A percentile compares a stretch with the other conserved stretches of the same genome.
Evolutionary conservation across 2,329 filamentous ascomycete genomes (phyloP).

Genomic region (Stagonosporopsis chrysanthemi): DNA sequence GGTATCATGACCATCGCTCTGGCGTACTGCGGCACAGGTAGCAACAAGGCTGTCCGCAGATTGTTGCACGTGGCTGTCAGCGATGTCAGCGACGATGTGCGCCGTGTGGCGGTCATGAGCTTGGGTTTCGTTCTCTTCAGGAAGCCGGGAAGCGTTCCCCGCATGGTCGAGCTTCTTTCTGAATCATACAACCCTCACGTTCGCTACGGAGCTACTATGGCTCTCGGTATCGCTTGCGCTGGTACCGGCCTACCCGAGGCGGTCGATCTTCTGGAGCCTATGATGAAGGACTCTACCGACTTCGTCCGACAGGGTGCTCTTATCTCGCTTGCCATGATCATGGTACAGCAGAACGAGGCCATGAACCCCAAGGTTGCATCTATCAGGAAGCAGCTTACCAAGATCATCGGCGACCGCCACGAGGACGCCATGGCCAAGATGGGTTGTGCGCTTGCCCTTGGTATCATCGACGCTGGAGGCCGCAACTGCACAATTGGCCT

Average conservation of each 20-base stretch:
- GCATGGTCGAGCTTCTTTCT: constrained; percentile 97
- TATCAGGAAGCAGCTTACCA: constrained; percentile 91
- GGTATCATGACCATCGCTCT: constrained; percentile 99
- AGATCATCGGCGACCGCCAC: constrained; percentile 91
- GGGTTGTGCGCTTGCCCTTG: constrained; percentile 88
- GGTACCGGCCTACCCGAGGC: constrained; percentile 96
- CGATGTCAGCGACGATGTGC: constrained; percentile 97
- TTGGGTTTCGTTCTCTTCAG: constrained; percentile 98
- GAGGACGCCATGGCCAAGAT: constrained; percentile 99
- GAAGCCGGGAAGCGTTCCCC: constrained; percentile 94
- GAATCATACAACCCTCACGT: constrained; percentile 99
- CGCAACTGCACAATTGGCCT: constrained; percentile 98
- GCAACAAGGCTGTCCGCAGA: constrained; percentile 98
- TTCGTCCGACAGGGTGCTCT: constrained; percentile 97
- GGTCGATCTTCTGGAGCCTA: constrained; percentile 94
- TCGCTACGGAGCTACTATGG: constrained; percentile 97
- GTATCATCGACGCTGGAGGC: constrained; percentile 97
- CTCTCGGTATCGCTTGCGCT: constrained; percentile 95
- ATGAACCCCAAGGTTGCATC: constrained; percentile 96
- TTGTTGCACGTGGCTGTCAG: constrained; percentile 95
- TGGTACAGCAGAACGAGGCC: constrained; percentile 98
- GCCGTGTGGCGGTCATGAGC: constrained; percentile 95
- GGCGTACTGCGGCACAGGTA: constrained; percentile 95
- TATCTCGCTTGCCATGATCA: constrained; percentile 94
- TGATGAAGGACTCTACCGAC: constrained; percentile 99